A percentile compares a stretch with the other conserved stretches of the same genome.
These are phyloP conservation scores for Omphalotus guepiniiformis DNA, from an alignment of 768 basidiomycete genomes.

Conservation along the genomic window DNA sequence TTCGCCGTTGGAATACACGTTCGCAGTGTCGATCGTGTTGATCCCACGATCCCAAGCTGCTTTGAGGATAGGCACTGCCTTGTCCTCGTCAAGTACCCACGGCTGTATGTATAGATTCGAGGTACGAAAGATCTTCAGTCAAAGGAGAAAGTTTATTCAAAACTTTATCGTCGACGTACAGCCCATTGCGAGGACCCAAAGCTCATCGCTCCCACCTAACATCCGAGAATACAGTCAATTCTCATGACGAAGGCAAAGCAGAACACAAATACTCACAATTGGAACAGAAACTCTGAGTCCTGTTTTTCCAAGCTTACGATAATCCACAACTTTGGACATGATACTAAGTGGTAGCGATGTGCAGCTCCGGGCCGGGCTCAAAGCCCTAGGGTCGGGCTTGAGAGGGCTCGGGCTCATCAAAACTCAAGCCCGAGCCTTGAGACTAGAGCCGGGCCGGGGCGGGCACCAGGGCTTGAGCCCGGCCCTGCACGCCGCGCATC, in stretches of 20 bases:
- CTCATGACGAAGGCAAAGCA: background rate
- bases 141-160: background rate
- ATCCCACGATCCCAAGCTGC: conserved; percentile 38
- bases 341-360: too few species aligned
- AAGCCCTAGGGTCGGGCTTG: too few species aligned
- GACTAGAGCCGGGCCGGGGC: too few species aligned
- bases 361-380: too few species aligned
- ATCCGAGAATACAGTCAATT: background rate
- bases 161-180: conserved; percentile 4
- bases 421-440: too few species aligned
- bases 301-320: background rate
- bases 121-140: too few species aligned
- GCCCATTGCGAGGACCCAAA: conserved; percentile 15
- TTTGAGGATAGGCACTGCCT: conserved; percentile 40
- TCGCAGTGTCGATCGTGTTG: conserved; percentile 34
- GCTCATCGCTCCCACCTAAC: conserved; percentile 22
- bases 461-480: too few species aligned
- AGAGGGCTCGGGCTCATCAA: too few species aligned
- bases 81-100: conserved; percentile 49
- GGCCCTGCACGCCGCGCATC: too few species aligned
- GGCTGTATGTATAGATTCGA: too few species aligned
- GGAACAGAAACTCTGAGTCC: conserved; percentile 4
- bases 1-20: conserved; percentile 33
- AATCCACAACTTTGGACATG: background rate
- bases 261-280: background rate